Conservation (phyloP, 1,139 yeast species). For the Sugiyamaella grinbergsii region DNA sequence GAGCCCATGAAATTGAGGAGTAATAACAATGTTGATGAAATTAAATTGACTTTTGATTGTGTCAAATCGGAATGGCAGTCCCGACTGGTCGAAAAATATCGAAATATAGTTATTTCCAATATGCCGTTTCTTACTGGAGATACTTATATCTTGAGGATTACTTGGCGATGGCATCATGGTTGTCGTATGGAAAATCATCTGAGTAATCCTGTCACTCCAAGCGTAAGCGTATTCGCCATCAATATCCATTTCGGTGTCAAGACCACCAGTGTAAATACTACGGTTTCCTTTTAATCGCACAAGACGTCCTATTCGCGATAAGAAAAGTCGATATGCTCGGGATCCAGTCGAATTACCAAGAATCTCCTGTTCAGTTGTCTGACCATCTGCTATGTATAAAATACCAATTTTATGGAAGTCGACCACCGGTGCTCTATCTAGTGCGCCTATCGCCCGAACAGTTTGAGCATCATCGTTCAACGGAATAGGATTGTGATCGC, state of each 20-base stretch:
- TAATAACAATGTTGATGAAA: constrained; percentile 74
- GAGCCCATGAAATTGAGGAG: constrained; percentile 55
- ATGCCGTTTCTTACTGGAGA: constrained; percentile 72
- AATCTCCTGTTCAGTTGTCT: constrained; percentile 63
- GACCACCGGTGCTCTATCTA: constrained; percentile 78
- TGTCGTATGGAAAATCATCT: constrained; percentile 74
- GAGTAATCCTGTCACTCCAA: constrained; percentile 73
- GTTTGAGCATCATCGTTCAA: constrained; percentile 54
- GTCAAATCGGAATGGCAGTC: constrained; percentile 67
- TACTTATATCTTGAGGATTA: constrained; percentile 48
- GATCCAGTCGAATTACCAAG: constrained; percentile 70
- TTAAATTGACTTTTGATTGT: constrained; percentile 77
- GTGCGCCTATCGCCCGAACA: constrained; percentile 59
- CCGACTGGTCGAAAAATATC: constrained; percentile 76
- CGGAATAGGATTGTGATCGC: constrained; percentile 44
- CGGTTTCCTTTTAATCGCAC: constrained; percentile 57
- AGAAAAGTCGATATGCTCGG: constrained; percentile 57
- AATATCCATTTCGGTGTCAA: constrained; percentile 64
- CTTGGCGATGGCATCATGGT: constrained; percentile 71
- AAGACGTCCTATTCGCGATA: constrained; percentile 59
- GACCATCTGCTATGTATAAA: constrained; percentile 70
- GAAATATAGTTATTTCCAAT: constrained; percentile 86
- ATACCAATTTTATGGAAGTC: constrained; percentile 81
- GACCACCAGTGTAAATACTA: constrained; percentile 72
- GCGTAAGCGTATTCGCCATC: constrained; percentile 79